Evolutionary conservation across 1,284 basidiomycete genomes (phyloP).

Genomic region (Singerocomus inundabilis): DNA sequence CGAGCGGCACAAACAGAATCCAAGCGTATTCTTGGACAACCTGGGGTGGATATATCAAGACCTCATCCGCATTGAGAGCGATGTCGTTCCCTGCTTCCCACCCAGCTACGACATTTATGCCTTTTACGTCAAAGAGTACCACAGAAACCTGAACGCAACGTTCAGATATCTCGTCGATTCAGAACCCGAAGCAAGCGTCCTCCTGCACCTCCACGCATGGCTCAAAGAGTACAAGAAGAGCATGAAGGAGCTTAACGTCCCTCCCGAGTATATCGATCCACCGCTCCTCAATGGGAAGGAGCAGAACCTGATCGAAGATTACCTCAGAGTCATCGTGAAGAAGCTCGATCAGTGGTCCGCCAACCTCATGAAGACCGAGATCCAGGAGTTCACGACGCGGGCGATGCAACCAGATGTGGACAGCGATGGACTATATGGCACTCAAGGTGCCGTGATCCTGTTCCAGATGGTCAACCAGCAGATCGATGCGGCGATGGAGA

Average conservation of each 20-base stretch:
- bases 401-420: conserved; percentile 87
- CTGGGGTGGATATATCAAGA: conserved; percentile 95
- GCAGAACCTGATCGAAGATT: conserved; percentile 93
- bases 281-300: conserved; percentile 92
- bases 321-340: conserved; percentile 88
- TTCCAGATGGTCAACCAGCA: conserved; percentile 99
- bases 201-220: conserved; percentile 89
- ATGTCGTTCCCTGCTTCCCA: conserved; percentile 92
- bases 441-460: conserved; percentile 90
- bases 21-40: conserved; percentile 73
- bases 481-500: conserved; percentile 92
- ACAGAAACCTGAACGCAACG: conserved; percentile 81
- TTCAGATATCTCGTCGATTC: conserved; percentile 72
- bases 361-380: conserved; percentile 92
- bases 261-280: conserved; percentile 81
- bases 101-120: conserved; percentile 85
- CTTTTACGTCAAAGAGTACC: conserved; percentile 87
- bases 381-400: conserved; percentile 81
- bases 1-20: conserved; percentile 59
- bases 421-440: conserved; percentile 86
- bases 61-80: conserved; percentile 84
- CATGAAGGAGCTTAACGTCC: conserved; percentile 91
- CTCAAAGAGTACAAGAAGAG: conserved; percentile 93
- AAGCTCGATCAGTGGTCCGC: conserved; percentile 98
- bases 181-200: conserved; percentile 82